phyloP scores from a whole-genome alignment of 2,329 filamentous ascomycete genomes.

The Scedosporium minutisporum region DNA sequence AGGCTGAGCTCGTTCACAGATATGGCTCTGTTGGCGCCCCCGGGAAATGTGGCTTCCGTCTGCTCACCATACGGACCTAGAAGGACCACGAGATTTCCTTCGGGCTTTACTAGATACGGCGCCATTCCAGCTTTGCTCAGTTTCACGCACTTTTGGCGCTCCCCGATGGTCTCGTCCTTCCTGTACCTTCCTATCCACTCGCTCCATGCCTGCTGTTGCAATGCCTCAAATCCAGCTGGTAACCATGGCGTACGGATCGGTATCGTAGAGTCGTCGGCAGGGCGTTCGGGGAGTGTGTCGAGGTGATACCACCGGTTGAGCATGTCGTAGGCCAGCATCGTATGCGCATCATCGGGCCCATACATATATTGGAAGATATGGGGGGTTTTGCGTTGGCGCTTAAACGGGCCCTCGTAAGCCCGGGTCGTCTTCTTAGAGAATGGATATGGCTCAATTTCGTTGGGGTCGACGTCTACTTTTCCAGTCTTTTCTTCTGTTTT shows the following conservation, averaged over 20 bases:
- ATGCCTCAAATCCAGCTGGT: slow-evolving; percentile 8
- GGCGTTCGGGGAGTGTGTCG: slow-evolving; percentile 17
- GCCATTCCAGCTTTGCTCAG: slow-evolving; percentile 17
- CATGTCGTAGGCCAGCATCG: slow-evolving; percentile 12
- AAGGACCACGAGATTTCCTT: slow-evolving; percentile 21
- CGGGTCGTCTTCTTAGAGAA: slow-evolving; percentile 11
- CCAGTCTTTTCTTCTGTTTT: slow-evolving; percentile 10
- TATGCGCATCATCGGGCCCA: slow-evolving; percentile 13
- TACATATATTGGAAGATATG: slow-evolving; percentile 16
- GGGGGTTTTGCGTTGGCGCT: slow-evolving; percentile 13
- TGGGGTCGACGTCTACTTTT: slow-evolving; percentile 16
- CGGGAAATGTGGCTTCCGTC: slow-evolving; percentile 19
- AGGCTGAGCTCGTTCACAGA: slow-evolving; percentile 14
- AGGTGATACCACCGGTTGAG: slow-evolving; percentile 21
- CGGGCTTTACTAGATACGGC: slow-evolving; percentile 17
- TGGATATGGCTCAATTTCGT: slow-evolving; percentile 21
- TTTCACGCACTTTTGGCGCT: slow-evolving; percentile 11
- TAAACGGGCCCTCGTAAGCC: slow-evolving; percentile 27
- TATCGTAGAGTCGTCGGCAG: not conserved
- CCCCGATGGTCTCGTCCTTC: not conserved
- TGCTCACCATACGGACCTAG: slow-evolving; percentile 22
- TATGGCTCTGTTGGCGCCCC: slow-evolving; percentile 17
- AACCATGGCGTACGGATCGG: slow-evolving; percentile 13
- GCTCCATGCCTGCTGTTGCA: slow-evolving; percentile 6
- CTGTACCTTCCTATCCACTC: slow-evolving; percentile 10